phyloP scores from a whole-genome alignment of 2,329 filamentous ascomycete species.

The Sporothrix humicola region DNA sequence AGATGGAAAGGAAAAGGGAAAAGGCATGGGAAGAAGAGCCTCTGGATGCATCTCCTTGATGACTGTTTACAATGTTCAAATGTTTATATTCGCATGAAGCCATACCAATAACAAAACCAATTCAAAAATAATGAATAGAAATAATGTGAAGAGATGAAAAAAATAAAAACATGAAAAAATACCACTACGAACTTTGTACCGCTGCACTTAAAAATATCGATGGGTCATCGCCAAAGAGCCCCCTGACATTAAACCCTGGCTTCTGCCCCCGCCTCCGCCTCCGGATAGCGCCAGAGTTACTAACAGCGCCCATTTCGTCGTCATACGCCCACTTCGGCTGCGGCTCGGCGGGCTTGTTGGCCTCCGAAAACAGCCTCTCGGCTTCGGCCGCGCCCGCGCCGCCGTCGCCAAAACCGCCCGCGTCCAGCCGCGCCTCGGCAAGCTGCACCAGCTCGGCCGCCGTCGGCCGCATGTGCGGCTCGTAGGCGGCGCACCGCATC shows the following conservation, averaged over 20 bases:
- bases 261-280: background rate
- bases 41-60: background rate
- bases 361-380: background rate
- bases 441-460: conserved; percentile 28
- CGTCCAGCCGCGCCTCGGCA: background rate
- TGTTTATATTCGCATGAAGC: background rate
- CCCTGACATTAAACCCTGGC: no score
- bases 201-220: no score
- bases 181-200: no score
- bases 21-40: background rate
- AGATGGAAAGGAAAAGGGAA: background rate
- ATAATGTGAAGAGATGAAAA: background rate
- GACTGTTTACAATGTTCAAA: background rate
- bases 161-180: background rate
- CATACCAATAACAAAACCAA: conserved; percentile 20
- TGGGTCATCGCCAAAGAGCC: no score
- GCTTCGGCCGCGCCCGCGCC: background rate
- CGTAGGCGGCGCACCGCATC: conserved; percentile 34
- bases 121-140: background rate
- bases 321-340: conserved; percentile 23
- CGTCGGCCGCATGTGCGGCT: conserved; percentile 28
- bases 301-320: background rate
- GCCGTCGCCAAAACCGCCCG: background rate
- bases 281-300: background rate
- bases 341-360: conserved; percentile 2